These are phyloP conservation scores for Rhizomucor miehei DNA, from an alignment of 371 early-diverging fungal genomes.

Conservation along the genomic window DNA sequence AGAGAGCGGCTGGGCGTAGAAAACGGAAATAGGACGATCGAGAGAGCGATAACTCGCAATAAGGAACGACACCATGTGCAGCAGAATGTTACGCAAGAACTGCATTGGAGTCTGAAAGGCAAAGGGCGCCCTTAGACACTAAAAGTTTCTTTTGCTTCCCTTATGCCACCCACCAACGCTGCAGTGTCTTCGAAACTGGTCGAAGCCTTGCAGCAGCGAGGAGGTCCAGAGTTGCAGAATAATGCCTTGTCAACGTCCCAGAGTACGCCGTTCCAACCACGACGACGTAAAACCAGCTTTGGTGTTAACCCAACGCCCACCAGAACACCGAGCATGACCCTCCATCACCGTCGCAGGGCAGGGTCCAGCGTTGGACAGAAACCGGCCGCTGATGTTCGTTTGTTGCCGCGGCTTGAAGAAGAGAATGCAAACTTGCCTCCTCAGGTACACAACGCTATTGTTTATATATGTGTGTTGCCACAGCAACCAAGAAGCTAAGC, in stretches of 20 bases:
- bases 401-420: slow-evolving; percentile 42
- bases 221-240: slow-evolving; percentile 8
- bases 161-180: slow-evolving; percentile 6
- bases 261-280: slow-evolving; percentile 31
- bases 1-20: no score
- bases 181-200: slow-evolving; percentile 27
- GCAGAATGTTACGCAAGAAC: not conserved
- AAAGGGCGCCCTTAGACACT: not conserved
- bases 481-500: not conserved
- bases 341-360: slow-evolving; percentile 25
- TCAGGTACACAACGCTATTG: slow-evolving; percentile 22
- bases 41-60: no score
- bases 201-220: slow-evolving; percentile 32
- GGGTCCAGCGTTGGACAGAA: slow-evolving; percentile 17
- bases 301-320: slow-evolving; percentile 31
- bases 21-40: no score
- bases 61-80: no score
- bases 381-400: slow-evolving; percentile 20
- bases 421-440: slow-evolving; percentile 39
- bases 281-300: slow-evolving; percentile 28
- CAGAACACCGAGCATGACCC: slow-evolving; percentile 36
- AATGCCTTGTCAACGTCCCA: slow-evolving; percentile 19
- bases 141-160: slow-evolving; percentile 5
- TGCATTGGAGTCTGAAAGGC: not conserved
- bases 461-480: not conserved